Evolutionary conservation across 768 basidiomycete species (phyloP), one percentile per base, ranked within the genome.

Genomic region (Tricholoma flavovirens): DNA sequence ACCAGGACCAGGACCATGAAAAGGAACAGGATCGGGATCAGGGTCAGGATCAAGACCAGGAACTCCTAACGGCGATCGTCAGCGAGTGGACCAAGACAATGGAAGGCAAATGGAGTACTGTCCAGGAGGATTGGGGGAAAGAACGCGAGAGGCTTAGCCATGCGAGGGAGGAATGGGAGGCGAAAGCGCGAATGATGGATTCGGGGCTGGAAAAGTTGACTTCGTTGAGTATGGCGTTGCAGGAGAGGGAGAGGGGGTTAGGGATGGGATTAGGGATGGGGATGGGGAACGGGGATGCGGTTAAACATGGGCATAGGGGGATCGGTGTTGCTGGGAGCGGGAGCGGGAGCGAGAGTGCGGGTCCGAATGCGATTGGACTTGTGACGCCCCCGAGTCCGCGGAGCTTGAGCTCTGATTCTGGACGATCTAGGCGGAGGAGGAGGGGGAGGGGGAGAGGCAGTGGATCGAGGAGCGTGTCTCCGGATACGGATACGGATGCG

Each of bases 161-260:
- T 17, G 91, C 90, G 11, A 77, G 86, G 49, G 84, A 89, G 40
- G 90, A 94, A 61, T 95, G 89, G 87, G 94, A 95, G 70, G 71
- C 56, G 5, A 78, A 83, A 54, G 73, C 81, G 52, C 73, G 77
- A 11, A 68, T 69, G 8, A 72, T 85, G n/a, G 83, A 86, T 60
- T 69, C 73, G 12, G 77, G 80, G 3, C 59, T 87, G n/a, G 79
- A 78, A 38, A 74, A 71, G 58, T 70, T 78, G 45, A 74, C 62
- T 12, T 62, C 70, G 59, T 33, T 74, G 53, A 30, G 56, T 67
- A 32, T 64, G 53, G 65, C 70, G 55, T 73, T 75, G 60, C 72
- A 77, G 58, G 38, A 53, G 38, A 24, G 42, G 52, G 38, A 53
- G 33, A 60, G 49, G 19, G 43, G 45, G 22, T 46, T 30, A 8